phyloP scores from a whole-genome alignment of 116 monocot genomes.

The Zostera marina region DNA sequence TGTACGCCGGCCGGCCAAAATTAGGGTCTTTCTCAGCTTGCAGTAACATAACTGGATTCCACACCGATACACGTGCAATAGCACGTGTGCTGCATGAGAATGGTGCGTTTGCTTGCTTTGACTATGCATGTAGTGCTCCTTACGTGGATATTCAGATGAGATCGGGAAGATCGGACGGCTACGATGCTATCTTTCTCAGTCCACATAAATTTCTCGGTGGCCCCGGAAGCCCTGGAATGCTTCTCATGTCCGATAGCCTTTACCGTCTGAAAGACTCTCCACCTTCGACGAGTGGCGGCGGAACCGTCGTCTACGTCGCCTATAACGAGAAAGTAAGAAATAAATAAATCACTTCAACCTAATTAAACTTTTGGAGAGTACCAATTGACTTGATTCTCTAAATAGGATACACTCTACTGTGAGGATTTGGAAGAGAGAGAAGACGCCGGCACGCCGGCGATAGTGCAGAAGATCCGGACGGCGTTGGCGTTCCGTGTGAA shows the following conservation, averaged over 20 bases:
- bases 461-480: conserved; percentile 47
- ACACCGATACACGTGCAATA: conserved; percentile 25
- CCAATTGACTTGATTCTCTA: too few species aligned
- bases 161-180: conserved; percentile 38
- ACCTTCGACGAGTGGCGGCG: conserved; percentile 77
- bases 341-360: too few species aligned
- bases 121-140: conserved; percentile 51
- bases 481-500: conserved; percentile 55
- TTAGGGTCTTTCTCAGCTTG: conserved; percentile 53
- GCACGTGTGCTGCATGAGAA: conserved; percentile 27
- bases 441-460: conserved; percentile 67
- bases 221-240: conserved; percentile 54
- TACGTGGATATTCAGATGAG: conserved; percentile 57
- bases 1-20: conserved; percentile 21
- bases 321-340: conserved; percentile 8
- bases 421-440: conserved; percentile 50
- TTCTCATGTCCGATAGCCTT: conserved; percentile 41
- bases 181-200: conserved; percentile 65
- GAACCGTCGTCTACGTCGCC: conserved; percentile 39
- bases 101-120: conserved; percentile 47
- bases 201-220: conserved; percentile 75
- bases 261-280: conserved; percentile 25
- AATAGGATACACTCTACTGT: conserved; percentile 57
- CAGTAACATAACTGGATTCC: conserved; percentile 38
- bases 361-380: too few species aligned